Evolutionary conservation across 345 rosid species (phyloP).

Genomic region (Barbarea vulgaris): DNA sequence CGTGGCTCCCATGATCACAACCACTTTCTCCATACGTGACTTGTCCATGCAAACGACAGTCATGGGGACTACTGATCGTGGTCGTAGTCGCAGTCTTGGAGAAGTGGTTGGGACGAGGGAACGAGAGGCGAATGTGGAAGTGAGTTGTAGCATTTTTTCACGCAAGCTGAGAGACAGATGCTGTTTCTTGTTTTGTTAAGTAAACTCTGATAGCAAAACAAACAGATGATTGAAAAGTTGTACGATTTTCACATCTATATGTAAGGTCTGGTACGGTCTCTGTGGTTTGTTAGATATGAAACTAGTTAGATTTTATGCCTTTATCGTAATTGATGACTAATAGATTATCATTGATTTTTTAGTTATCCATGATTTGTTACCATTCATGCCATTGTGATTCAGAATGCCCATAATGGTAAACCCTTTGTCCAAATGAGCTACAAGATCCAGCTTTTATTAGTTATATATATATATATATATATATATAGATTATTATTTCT

Average conservation of each 20-base stretch:
- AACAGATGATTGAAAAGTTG: not conserved
- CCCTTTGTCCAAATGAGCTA: not conserved
- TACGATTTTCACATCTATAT: not conserved
- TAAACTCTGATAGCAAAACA: not conserved
- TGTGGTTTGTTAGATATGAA: not conserved
- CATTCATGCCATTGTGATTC: not conserved
- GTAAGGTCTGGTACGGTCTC: not conserved
- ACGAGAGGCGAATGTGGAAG: constrained; percentile 12
- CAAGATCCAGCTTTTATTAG: not conserved
- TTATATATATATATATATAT: too few relatives aligned
- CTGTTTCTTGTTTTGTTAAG: not conserved
- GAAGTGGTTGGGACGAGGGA: constrained; percentile 24
- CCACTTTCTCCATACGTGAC: constrained; percentile 55
- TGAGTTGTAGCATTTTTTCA: constrained; percentile 27
- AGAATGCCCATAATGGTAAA: too few relatives aligned
- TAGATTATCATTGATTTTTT: not conserved
- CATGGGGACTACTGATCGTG: constrained; percentile 19
- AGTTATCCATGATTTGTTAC: constrained; percentile 5
- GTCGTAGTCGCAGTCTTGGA: not conserved
- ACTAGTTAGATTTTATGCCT: not conserved
- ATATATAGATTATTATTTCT: not conserved
- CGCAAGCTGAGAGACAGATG: not conserved
- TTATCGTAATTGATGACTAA: not conserved
- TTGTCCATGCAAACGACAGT: constrained; percentile 31
- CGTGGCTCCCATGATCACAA: constrained; percentile 76